A percentile compares a stretch with the other conserved stretches of the same genome.
Conservation (phyloP, 352 stramenopile genomes). For the Phytophthora hybrid region DNA sequence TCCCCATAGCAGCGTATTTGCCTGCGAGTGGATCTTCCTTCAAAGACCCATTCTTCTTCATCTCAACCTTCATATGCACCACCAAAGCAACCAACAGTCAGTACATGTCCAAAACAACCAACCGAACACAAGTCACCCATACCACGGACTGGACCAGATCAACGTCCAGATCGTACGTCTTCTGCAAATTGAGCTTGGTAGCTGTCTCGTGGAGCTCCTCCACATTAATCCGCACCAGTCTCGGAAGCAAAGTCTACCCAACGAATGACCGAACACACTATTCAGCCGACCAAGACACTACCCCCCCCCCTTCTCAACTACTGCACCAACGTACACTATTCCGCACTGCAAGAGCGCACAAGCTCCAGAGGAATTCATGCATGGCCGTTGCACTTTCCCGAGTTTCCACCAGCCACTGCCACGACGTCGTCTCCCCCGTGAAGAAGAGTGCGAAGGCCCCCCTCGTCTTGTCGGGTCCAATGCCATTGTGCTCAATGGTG, state of each 20-base stretch:
- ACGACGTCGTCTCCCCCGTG: conserved; percentile 49
- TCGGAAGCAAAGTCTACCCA: conserved; percentile 52
- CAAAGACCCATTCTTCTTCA: conserved; percentile 43
- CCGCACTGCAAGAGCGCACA: conserved; percentile 65
- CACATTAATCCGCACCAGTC: conserved; percentile 61
- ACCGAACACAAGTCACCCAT: background rate
- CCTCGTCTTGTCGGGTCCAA: conserved; percentile 58
- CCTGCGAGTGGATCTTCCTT: background rate
- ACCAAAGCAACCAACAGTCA: background rate
- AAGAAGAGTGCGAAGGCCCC: conserved; percentile 69
- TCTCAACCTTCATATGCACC: conserved; percentile 36
- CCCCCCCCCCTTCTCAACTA: background rate
- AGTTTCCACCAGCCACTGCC: conserved; percentile 70
- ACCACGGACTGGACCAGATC: conserved; percentile 66
- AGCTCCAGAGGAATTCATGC: conserved; percentile 79
- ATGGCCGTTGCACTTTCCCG: conserved; percentile 58
- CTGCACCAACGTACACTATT: conserved; percentile 45
- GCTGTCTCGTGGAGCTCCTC: conserved; percentile 70
- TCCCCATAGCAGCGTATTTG: conserved; percentile 8
- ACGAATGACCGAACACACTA: background rate
- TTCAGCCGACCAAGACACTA: background rate
- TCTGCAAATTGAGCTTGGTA: conserved; percentile 57
- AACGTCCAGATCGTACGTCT: conserved; percentile 73
- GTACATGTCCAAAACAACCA: background rate
- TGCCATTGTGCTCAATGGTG: conserved; percentile 67